phyloP scores from a whole-genome alignment of 306 rosid genomes.

The Quercus glauca region DNA sequence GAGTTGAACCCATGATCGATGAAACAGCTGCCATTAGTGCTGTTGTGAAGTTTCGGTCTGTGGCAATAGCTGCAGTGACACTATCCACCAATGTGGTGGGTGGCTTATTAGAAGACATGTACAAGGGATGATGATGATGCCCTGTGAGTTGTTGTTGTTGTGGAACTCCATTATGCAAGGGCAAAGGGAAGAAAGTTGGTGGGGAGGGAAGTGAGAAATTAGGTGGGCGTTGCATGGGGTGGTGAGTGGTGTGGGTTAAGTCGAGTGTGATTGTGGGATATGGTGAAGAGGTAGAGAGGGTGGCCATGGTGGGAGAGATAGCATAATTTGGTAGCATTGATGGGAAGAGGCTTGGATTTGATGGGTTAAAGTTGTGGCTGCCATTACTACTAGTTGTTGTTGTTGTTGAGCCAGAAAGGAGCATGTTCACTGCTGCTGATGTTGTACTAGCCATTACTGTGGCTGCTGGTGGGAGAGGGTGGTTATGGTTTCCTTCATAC shows the following conservation, averaged over 20 bases:
- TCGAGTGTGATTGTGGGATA: constrained; percentile 43
- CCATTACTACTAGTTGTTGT: neutral
- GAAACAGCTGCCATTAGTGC: constrained; percentile 26
- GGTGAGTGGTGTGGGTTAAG: constrained; percentile 25
- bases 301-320: constrained; percentile 21
- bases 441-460: constrained; percentile 33
- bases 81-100: constrained; percentile 18
- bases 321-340: constrained; percentile 4
- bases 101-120: constrained; percentile 2
- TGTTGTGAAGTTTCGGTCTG: constrained; percentile 30
- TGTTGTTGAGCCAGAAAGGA: constrained; percentile 42
- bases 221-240: neutral
- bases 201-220: constrained; percentile 11
- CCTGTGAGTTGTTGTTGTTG: constrained; percentile 6
- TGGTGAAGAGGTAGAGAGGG: constrained; percentile 31
- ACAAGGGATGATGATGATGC: neutral
- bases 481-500: constrained; percentile 42
- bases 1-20: constrained; percentile 22
- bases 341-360: constrained; percentile 14
- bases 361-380: neutral
- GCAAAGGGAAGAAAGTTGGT: constrained; percentile 9
- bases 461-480: constrained; percentile 36
- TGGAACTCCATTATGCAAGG: constrained; percentile 16
- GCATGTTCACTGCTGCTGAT: constrained; percentile 44
- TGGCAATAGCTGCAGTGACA: constrained; percentile 25